Percentiles rank a stretch among this genome's conserved stretches.
Conservation (phyloP, 306 rosid genomes). For the Glycine soja region DNA sequence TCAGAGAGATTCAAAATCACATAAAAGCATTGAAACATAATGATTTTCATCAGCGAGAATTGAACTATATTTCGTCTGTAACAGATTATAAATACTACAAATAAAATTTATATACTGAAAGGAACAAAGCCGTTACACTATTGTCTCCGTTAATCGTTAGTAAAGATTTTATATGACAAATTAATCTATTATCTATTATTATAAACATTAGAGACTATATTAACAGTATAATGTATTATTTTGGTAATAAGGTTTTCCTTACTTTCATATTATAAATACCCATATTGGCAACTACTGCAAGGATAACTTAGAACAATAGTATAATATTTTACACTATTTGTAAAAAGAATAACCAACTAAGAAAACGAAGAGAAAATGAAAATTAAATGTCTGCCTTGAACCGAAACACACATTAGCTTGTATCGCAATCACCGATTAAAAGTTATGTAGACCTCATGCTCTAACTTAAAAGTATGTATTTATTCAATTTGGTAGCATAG, state of each 20-base stretch:
- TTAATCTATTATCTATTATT: too few species aligned
- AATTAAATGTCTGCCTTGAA: neutral
- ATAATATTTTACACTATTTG: neutral
- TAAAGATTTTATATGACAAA: neutral
- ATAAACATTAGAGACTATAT: neutral
- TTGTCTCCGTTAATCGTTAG: neutral
- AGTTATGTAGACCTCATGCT: neutral
- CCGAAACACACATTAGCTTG: neutral
- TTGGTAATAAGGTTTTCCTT: neutral
- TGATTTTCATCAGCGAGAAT: neutral
- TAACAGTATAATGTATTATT: neutral
- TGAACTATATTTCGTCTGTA: neutral
- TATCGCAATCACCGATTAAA: neutral
- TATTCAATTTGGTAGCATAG: neutral
- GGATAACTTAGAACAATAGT: neutral
- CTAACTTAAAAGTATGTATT: neutral
- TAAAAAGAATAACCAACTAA: neutral
- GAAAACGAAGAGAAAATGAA: neutral
- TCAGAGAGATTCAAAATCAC: neutral
- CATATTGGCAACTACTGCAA: neutral
- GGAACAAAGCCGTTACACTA: neutral
- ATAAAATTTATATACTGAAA: neutral
- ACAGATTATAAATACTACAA: neutral
- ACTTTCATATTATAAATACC: neutral
- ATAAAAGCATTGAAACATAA: neutral